phyloP scores from a whole-genome alignment of 2,329 filamentous ascomycete species.

The Epichloe festucae region DNA sequence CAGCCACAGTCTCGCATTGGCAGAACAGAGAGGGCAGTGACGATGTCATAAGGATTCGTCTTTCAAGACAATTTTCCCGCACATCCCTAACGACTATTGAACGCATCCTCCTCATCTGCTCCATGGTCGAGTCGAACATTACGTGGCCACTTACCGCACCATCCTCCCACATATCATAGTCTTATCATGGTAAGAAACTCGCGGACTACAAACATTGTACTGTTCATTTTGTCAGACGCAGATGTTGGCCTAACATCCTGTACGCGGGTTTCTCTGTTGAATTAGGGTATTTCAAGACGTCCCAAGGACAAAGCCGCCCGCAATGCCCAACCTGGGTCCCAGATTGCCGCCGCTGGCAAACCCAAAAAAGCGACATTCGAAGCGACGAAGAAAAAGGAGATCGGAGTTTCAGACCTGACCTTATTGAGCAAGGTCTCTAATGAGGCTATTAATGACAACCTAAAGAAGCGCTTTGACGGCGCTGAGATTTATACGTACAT shows the following conservation, averaged over 20 bases:
- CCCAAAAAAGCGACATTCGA: slow-evolving; percentile 96
- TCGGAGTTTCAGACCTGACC: slow-evolving; percentile 94
- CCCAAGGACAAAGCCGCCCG: slow-evolving; percentile 27
- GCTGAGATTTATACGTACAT: slow-evolving; percentile 99
- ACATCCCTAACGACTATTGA: neutral
- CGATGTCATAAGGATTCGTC: neutral
- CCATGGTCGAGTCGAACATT: slow-evolving; percentile 15
- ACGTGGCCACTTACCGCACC: neutral
- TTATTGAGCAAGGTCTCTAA: slow-evolving; percentile 98
- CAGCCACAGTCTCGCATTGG: neutral
- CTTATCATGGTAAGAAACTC: slow-evolving; percentile 20
- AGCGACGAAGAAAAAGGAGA: slow-evolving; percentile 96
- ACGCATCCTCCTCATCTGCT: neutral
- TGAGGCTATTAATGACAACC: slow-evolving; percentile 96
- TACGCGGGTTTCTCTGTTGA: neutral
- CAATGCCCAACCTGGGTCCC: slow-evolving; percentile 24
- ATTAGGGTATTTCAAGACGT: slow-evolving; percentile 27
- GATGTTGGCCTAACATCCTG: neutral
- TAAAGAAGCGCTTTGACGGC: slow-evolving; percentile 97
- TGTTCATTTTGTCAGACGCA: neutral
- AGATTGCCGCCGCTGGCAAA: slow-evolving; percentile 36
- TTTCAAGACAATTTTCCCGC: neutral
- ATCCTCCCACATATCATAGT: slow-evolving; percentile 8
- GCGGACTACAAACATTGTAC: slow-evolving; percentile 2
- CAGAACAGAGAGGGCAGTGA: neutral